Evolutionary conservation across 768 basidiomycete genomes (phyloP), one percentile per base, ranked within the genome.

Genomic region (Agrocybe praecox): DNA sequence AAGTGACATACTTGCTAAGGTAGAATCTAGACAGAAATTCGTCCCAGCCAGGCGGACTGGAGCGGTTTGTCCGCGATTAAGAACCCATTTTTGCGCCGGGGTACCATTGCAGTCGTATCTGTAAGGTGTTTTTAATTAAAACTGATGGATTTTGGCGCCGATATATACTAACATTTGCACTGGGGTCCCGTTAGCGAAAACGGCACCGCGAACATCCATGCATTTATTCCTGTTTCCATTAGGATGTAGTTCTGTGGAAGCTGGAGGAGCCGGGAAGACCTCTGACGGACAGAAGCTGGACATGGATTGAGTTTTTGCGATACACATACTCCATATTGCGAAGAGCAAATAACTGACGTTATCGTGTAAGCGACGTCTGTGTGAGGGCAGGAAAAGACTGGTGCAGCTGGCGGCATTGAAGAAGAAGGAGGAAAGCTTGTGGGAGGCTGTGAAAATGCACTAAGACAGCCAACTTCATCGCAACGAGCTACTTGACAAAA

Each of bases 41-140:
- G 58, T 60, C 1, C 62, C 64, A 12, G 65, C 65, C 0, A 67
- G 33, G 6, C 49, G 54, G n/a, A 69, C 58, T 5, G 7, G 42
- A 6, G 42, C 50, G 1, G 64, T 65, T 34, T 49, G 57, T 11
- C 53, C 63, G 18, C 57, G 52, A 8, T 46, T 22, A 15, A 69
- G 46, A 17, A 61, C 32, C 70, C 70, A 71, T 42, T 63, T 45
- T 49, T 71, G 66, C 1, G 66, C 67, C 17, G 55, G 47, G 19
- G 59, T 63, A 14, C 58, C 63, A 55, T 70, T 71, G 44, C 70
- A 71, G 34, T 71, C 70, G 34, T 63, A 67, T 22, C 70, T 70
- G 10, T 19, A 33, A 8, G 44, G 23, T 1, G 26, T 15, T 26
- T 4, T 36, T 14, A n/a, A n/a, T 14, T 12, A 23, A 2, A 11